These are phyloP conservation scores for Metschnikowia santaceciliae DNA, from an alignment of 805 yeast species.

Conservation along the genomic window DNA sequence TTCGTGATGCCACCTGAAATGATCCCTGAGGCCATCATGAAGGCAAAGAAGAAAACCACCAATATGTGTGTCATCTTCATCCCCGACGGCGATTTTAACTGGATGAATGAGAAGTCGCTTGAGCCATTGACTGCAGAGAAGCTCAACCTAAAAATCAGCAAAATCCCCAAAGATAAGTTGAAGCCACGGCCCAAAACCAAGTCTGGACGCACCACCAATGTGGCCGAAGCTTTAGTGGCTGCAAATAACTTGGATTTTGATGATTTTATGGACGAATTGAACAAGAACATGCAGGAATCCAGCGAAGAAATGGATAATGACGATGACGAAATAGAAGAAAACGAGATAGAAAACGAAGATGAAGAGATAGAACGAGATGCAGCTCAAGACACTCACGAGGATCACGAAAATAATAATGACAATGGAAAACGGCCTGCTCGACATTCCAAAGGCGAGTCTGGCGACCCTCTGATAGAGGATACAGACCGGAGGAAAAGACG, in stretches of 20 bases:
- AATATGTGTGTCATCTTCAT: constrained; percentile 42
- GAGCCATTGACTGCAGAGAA: constrained; percentile 29
- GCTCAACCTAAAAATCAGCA: constrained; percentile 26
- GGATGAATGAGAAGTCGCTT: constrained; percentile 40
- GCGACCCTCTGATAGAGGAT: background rate
- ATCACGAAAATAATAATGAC: background rate
- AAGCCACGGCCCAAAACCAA: constrained; percentile 19
- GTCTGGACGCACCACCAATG: constrained; percentile 27
- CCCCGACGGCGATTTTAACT: constrained; percentile 44
- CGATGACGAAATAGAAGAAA: constrained; percentile 5
- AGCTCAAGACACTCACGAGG: constrained; percentile 7
- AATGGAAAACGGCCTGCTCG: background rate
- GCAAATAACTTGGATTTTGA: constrained; percentile 36
- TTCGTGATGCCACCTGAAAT: constrained; percentile 40
- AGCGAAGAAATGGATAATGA: constrained; percentile 3
- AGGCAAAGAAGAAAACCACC: constrained; percentile 34
- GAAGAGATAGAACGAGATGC: constrained; percentile 14
- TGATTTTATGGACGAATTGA: constrained; percentile 30
- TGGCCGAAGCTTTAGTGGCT: constrained; percentile 37
- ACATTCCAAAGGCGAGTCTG: background rate
- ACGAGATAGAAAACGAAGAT: constrained; percentile 4
- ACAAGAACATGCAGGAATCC: constrained; percentile 12
- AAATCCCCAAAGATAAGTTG: constrained; percentile 26
- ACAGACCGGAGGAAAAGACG: background rate
- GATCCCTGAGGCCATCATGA: constrained; percentile 33